Evolutionary conservation across 2,329 filamentous ascomycete genomes (phyloP).

Genomic region (Parastagonospora nodorum): DNA sequence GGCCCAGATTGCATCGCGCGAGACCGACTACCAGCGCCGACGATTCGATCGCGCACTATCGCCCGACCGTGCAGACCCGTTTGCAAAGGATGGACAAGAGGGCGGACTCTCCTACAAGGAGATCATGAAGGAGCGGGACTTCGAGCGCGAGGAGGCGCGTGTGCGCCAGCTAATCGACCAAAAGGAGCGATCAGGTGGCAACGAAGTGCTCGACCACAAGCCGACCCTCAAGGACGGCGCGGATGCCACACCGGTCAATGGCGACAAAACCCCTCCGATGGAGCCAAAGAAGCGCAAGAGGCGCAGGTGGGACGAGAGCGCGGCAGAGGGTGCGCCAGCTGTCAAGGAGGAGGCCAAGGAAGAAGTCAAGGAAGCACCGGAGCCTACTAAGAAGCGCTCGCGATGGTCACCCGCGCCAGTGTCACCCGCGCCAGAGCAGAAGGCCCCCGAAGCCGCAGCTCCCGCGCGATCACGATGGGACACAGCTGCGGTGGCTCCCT

Average conservation of each 20-base stretch:
- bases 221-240: constrained; percentile 72
- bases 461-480: constrained; percentile 44
- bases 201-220: constrained; percentile 67
- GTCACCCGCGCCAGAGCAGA: constrained; percentile 43
- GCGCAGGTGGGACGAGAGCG: constrained; percentile 89
- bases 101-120: constrained; percentile 85
- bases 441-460: constrained; percentile 63
- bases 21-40: constrained; percentile 97
- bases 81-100: constrained; percentile 73
- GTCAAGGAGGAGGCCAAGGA: constrained; percentile 23
- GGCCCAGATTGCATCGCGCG: constrained; percentile 86
- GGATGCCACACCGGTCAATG: constrained; percentile 64
- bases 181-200: constrained; percentile 66
- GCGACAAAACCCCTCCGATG: constrained; percentile 70
- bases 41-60: constrained; percentile 84
- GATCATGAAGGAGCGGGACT: constrained; percentile 85
- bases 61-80: constrained; percentile 83
- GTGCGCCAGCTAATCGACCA: constrained; percentile 81
- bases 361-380: constrained; percentile 20
- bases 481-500: constrained; percentile 34
- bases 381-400: constrained; percentile 62
- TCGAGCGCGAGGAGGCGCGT: constrained; percentile 92
- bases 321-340: constrained; percentile 48
- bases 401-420: constrained; percentile 74
- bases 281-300: constrained; percentile 66